A percentile compares a stretch with the other conserved stretches of the same genome.
Evolutionary conservation across 768 basidiomycete genomes (phyloP).

Genomic region (Leucocoprinus sp.): DNA sequence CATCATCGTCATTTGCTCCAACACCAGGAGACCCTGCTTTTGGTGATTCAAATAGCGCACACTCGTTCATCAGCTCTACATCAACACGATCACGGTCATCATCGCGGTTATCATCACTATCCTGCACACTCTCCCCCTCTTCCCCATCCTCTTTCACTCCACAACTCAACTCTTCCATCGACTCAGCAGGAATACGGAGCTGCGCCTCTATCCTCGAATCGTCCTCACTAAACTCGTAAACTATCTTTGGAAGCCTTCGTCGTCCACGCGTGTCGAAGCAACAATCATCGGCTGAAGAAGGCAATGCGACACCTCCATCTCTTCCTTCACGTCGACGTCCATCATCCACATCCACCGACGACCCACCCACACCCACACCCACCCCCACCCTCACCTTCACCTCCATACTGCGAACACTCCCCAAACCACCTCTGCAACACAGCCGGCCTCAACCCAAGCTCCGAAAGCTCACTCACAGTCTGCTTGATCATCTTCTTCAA

Average conservation of each 20-base stretch:
- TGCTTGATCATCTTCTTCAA: slow-evolving; percentile 88
- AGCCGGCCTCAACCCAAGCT: slow-evolving; percentile 51
- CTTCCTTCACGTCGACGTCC: not conserved
- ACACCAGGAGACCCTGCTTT: too few relatives aligned
- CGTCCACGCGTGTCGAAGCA: not conserved
- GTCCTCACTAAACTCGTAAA: slow-evolving; percentile 49
- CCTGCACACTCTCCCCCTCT: not conserved
- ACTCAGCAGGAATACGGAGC: slow-evolving; percentile 41
- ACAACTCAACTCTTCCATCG: slow-evolving; percentile 11
- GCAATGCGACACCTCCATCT: not conserved
- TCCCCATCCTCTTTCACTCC: slow-evolving; percentile 1
- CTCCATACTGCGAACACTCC: not conserved
- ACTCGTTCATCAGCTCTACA: not conserved
- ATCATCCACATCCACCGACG: too few relatives aligned
- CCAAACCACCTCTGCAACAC: slow-evolving; percentile 37
- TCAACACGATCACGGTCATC: slow-evolving; percentile 2
- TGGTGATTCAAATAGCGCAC: not conserved
- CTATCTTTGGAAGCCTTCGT: slow-evolving; percentile 22
- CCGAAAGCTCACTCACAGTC: slow-evolving; percentile 68
- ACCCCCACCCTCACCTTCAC: not conserved
- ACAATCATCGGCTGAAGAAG: not conserved
- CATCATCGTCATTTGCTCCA: too few relatives aligned
- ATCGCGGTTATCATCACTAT: slow-evolving; percentile 4
- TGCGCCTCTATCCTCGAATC: slow-evolving; percentile 47
- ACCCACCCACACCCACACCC: too few relatives aligned